phyloP scores from a whole-genome alignment of 2,329 filamentous ascomycete species.

The Rhinocladiella similis region DNA sequence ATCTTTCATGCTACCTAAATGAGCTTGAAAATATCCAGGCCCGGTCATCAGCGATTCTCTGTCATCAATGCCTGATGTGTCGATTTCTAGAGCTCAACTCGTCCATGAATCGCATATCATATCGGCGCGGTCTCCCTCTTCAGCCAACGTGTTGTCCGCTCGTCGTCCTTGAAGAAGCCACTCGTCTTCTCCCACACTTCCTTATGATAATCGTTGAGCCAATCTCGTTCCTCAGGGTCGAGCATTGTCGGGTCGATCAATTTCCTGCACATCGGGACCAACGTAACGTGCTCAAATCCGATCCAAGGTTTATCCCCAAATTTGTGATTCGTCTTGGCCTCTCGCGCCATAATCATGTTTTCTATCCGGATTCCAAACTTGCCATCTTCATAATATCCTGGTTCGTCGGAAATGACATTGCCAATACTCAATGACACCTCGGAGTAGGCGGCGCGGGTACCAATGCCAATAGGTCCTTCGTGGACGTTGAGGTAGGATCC shows the following conservation, averaged over 20 bases:
- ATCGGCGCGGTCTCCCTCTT: conserved; percentile 61
- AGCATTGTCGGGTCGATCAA: conserved; percentile 76
- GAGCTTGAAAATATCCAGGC: too few species aligned
- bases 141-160: conserved; percentile 75
- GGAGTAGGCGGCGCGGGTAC: conserved; percentile 84
- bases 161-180: conserved; percentile 71
- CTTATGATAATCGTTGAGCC: conserved; percentile 83
- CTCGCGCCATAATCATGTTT: conserved; percentile 88
- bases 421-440: conserved; percentile 88
- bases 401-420: conserved; percentile 94
- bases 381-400: conserved; percentile 95
- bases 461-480: conserved; percentile 94
- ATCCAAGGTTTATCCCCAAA: conserved; percentile 95
- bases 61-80: too few species aligned
- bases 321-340: conserved; percentile 80
- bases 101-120: conserved; percentile 6
- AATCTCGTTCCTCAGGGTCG: conserved; percentile 72
- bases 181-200: conserved; percentile 82
- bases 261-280: conserved; percentile 92
- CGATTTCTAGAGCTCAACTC: too few species aligned
- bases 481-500: conserved; percentile 96
- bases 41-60: too few species aligned
- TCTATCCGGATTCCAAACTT: conserved; percentile 94
- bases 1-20: too few species aligned
- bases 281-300: conserved; percentile 94